Evolutionary conservation across 2,329 filamentous ascomycete genomes (phyloP), one percentile per base, ranked within the genome.

Genomic region (Trichocomaceae sp.): DNA sequence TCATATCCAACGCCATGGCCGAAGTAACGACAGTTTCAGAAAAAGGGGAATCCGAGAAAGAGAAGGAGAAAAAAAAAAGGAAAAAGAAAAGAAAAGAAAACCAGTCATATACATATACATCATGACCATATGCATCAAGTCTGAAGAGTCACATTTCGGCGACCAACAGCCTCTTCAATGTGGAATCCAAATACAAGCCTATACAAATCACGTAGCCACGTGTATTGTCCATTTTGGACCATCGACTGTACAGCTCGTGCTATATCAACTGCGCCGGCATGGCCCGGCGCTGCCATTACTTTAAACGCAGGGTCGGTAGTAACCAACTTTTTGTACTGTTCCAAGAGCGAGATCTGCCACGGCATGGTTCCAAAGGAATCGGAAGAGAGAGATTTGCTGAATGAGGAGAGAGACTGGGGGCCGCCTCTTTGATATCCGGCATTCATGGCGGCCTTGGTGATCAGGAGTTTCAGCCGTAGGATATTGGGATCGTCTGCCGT

Each of bases 371-470:
- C 91, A 65, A 96, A 96, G 0, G 88, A 85, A 17, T 87, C 88
- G 0, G 83, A 78, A 0, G 88, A 86, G 4, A 96, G 77, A 10
- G 81, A 78, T 64, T 90, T 86, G 48, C 92, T 84, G 65, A 93
- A 96, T 1, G 81, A 77, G 26, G 89, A 85, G 2, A 96, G 74
- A 0, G 81, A 80, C 12, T 76, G 60, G 71, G 77, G 48, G 70
- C 70, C 60, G 72, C 77, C 79, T 8, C 88, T 85, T 57, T 82
- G 80, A 72, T 87, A 96, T 10, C 90, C 90, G 2, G 87, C 82
- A 65, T 92, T 91, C 75, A 92, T 85, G 22, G 90, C 91, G 1
- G 91, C 90, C 67, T 90, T 90, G 41, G 95, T 77, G 31, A 95
- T 84, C 9, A 96, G 79, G 13, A 85, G 78, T 70, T 91, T 93